A percentile compares a stretch with the other conserved stretches of the same genome.
Conservation (phyloP, 768 basidiomycete species). For the Rhodotorula kratochvilovae region DNA sequence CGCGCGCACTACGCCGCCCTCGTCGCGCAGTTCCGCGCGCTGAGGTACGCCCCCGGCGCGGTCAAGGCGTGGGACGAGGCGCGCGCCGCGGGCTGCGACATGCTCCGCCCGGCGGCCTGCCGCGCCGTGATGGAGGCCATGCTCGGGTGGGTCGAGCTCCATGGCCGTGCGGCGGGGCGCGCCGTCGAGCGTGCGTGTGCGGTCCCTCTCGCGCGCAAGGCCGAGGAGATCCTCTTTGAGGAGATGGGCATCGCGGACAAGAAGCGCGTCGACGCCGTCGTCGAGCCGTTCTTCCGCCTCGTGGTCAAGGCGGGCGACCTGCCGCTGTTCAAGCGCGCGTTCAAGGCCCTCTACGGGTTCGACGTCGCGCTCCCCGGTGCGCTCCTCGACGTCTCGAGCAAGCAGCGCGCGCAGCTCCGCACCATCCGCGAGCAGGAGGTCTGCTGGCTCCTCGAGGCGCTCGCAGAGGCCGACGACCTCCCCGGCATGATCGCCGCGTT, state of each 20-base stretch:
- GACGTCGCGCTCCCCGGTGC: slow-evolving; percentile 31
- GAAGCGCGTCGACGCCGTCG: not conserved
- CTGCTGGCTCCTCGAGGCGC: slow-evolving; percentile 23
- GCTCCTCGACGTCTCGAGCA: not conserved
- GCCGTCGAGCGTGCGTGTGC: slow-evolving; percentile 24
- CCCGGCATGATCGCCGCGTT: slow-evolving; percentile 24
- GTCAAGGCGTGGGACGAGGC: slow-evolving; percentile 29
- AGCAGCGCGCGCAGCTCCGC: not conserved
- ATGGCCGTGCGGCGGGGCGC: slow-evolving; percentile 15
- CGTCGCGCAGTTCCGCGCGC: slow-evolving; percentile 17
- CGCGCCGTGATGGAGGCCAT: slow-evolving; percentile 15
- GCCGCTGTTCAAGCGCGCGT: slow-evolving; percentile 11
- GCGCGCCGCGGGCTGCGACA: slow-evolving; percentile 7
- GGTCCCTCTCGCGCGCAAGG: slow-evolving; percentile 21
- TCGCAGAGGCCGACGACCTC: slow-evolving; percentile 28
- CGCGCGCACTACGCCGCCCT: slow-evolving; percentile 20
- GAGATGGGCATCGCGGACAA: slow-evolving; percentile 2
- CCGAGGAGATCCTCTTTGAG: slow-evolving; percentile 2
- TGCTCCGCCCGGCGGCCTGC: not conserved
- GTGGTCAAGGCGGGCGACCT: slow-evolving; percentile 21
- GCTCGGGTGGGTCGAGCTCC: slow-evolving; percentile 32
- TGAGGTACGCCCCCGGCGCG: slow-evolving; percentile 26
- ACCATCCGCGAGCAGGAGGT: slow-evolving; percentile 19
- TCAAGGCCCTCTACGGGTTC: slow-evolving; percentile 30
- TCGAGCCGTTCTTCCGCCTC: slow-evolving; percentile 24